Evolutionary conservation across 768 basidiomycete genomes (phyloP).

Genomic region (Punctularia strigosozonata): DNA sequence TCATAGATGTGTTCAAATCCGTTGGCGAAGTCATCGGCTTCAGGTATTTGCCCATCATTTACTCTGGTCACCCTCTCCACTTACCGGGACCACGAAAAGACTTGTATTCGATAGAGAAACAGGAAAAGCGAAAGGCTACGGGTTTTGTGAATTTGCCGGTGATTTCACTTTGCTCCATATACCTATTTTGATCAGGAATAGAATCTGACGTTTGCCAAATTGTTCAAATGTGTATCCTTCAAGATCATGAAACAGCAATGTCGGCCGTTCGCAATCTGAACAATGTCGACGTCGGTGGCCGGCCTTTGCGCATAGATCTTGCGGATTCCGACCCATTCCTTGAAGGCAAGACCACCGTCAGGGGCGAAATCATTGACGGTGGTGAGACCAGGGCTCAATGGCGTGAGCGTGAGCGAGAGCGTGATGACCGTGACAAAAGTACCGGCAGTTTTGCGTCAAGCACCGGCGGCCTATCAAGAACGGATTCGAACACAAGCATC

Average conservation of each 20-base stretch:
- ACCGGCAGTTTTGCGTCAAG: slow-evolving; percentile 1
- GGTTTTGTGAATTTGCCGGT: slow-evolving; percentile 90
- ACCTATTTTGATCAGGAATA: neutral
- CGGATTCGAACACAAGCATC: slow-evolving; percentile 44
- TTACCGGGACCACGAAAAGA: slow-evolving; percentile 24
- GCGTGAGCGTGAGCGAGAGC: slow-evolving; percentile 36
- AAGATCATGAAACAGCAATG: slow-evolving; percentile 91
- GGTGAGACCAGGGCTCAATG: slow-evolving; percentile 47
- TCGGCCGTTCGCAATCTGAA: slow-evolving; percentile 96
- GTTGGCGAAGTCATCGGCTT: slow-evolving; percentile 87
- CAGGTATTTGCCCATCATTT: slow-evolving; percentile 34
- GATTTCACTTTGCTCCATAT: slow-evolving; percentile 22
- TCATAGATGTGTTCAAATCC: slow-evolving; percentile 81
- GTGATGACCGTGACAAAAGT: slow-evolving; percentile 10
- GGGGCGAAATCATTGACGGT: slow-evolving; percentile 69
- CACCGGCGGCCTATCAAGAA: slow-evolving; percentile 4
- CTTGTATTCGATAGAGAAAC: slow-evolving; percentile 86
- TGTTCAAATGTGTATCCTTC: slow-evolving; percentile 3
- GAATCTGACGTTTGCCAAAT: neutral
- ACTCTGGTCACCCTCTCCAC: neutral
- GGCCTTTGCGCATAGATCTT: slow-evolving; percentile 87
- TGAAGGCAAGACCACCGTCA: slow-evolving; percentile 81
- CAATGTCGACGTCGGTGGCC: slow-evolving; percentile 83
- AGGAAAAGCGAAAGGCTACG: slow-evolving; percentile 91
- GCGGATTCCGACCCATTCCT: slow-evolving; percentile 90